Evolutionary conservation across 768 basidiomycete genomes (phyloP).

Genomic region (Artomyces pyxidatus): DNA sequence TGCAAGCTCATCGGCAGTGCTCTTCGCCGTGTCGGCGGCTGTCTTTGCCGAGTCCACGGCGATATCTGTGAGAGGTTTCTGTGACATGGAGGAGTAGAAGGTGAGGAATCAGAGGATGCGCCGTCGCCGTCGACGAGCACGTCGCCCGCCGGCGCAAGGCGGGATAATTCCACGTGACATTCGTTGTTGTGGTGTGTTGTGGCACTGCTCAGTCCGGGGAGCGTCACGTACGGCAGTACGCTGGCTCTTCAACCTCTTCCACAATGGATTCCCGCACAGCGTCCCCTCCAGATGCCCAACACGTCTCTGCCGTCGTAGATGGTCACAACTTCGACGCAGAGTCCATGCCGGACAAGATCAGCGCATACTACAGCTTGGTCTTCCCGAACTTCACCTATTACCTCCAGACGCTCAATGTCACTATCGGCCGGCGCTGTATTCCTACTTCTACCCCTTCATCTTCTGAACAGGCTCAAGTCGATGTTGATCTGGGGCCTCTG

Average conservation of each 20-base stretch:
- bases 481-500: slow-evolving; percentile 89
- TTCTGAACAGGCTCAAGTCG: slow-evolving; percentile 51
- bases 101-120: neutral
- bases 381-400: slow-evolving; percentile 95
- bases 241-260: neutral
- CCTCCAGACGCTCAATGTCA: slow-evolving; percentile 89
- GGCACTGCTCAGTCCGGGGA: no score
- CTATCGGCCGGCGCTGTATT: slow-evolving; percentile 85
- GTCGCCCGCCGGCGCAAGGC: neutral
- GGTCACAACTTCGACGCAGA: slow-evolving; percentile 17
- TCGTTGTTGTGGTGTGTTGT: neutral
- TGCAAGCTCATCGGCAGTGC: slow-evolving; percentile 48
- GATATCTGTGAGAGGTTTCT: neutral
- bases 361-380: slow-evolving; percentile 89
- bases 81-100: slow-evolving; percentile 10
- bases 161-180: no score
- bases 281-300: slow-evolving; percentile 22
- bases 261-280: slow-evolving; percentile 18
- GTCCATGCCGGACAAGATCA: slow-evolving; percentile 62
- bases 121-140: neutral
- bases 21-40: slow-evolving; percentile 31
- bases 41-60: no score
- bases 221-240: neutral
- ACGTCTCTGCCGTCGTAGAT: slow-evolving; percentile 22
- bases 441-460: slow-evolving; percentile 52